Evolutionary conservation across 768 basidiomycete genomes (phyloP), one percentile per base, ranked within the genome.

Genomic region (Leccinum incarnatum): DNA sequence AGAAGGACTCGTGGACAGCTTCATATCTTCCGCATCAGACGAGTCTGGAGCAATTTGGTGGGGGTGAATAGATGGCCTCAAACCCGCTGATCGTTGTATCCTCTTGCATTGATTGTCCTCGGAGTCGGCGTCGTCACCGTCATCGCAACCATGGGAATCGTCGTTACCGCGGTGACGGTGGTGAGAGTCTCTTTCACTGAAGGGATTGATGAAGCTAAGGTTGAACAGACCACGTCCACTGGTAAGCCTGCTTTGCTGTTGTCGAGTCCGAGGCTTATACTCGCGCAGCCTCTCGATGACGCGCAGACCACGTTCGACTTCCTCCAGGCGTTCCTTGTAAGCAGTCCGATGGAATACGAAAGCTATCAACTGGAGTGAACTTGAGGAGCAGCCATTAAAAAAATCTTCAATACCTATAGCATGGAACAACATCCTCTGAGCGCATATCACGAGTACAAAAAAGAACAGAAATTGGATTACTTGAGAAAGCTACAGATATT

Each of bases 301-400:
- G 3, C 68, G 69, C 4, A 91, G 77, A 1, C 84, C 76, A 42
- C 77, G 72, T 56, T 76, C 73, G 6, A 91, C 79, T n/a, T 76
- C 73, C 10, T 83, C 79, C 5, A 91, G 74, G 51, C 90, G 88
- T 34, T 92, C 90, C 63, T 79, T 80, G 69, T 84, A 93, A 10
- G 91, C 91, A 3, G 82, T 86, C n/a, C 79, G 82, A 69, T 92
- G 89, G 72, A 93, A 93, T 19, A 81, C 78, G 64, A 89, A 88
- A 0, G 90, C 89, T 80, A 49, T 21, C 45, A 19, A 57, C 60
- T 17, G 34, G 37, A 29, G 23, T 60, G 4, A 57, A 60, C 21
- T 19, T 9, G 12, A 19, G 15, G 50, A 3, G 9, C 12, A 19
- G 17, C n/a, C 14, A 8, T 19, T 17, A 4, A 14, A 14, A 2